These are phyloP conservation scores for Cadophora sp. DNA, from an alignment of 2,329 filamentous ascomycete genomes.

Conservation along the genomic window DNA sequence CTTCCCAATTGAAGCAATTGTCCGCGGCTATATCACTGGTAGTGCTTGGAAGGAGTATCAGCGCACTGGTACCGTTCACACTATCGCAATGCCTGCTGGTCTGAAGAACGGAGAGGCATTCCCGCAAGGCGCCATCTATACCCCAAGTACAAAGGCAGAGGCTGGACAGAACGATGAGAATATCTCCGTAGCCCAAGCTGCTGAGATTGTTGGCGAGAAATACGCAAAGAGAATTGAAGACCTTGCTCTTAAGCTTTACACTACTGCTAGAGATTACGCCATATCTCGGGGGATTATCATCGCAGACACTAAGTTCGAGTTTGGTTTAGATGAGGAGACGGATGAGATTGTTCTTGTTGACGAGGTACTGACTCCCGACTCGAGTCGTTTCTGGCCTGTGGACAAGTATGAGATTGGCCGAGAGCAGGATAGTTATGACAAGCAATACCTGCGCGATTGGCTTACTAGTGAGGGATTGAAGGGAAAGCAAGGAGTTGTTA, in stretches of 20 bases:
- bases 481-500: constrained; percentile 72
- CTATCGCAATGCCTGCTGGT: constrained; percentile 63
- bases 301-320: constrained; percentile 79
- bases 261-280: constrained; percentile 60
- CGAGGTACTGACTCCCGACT: constrained; percentile 80
- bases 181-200: constrained; percentile 64
- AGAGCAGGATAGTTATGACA: constrained; percentile 86
- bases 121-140: constrained; percentile 66
- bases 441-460: constrained; percentile 87
- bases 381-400: constrained; percentile 85
- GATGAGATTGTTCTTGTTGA: constrained; percentile 72
- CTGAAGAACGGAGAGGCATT: constrained; percentile 68
- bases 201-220: constrained; percentile 56
- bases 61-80: constrained; percentile 68
- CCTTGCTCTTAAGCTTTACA: constrained; percentile 65
- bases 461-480: constrained; percentile 75
- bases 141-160: constrained; percentile 72
- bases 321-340: constrained; percentile 65
- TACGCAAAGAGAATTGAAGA: constrained; percentile 66
- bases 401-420: constrained; percentile 74
- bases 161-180: constrained; percentile 73
- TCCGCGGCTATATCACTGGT: constrained; percentile 77
- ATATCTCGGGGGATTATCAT: constrained; percentile 70
- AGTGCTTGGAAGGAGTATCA: constrained; percentile 74
- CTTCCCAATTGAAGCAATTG: constrained; percentile 73